A percentile compares a stretch with the other conserved stretches of the same genome.
These are phyloP conservation scores for Tetrapisispora arboricola DNA, from an alignment of 805 yeast species.

Conservation along the genomic window DNA sequence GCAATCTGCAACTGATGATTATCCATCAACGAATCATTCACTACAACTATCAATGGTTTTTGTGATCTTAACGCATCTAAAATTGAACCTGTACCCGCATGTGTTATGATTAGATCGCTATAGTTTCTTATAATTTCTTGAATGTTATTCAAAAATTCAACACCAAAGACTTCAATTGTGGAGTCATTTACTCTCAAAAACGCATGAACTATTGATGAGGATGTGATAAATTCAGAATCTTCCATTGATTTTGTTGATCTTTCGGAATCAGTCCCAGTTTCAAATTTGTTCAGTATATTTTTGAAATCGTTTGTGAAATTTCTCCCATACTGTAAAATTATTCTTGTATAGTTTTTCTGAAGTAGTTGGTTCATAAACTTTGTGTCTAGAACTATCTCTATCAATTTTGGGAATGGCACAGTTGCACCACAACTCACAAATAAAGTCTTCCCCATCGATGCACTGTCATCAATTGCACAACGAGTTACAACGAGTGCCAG, in stretches of 20 bases:
- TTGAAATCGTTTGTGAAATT: conserved; percentile 21
- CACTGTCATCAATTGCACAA: no score
- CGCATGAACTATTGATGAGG: not conserved
- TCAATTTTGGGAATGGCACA: conserved; percentile 57
- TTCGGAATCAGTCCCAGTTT: not conserved
- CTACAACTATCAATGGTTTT: conserved; percentile 57
- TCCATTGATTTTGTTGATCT: not conserved
- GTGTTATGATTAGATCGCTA: conserved; percentile 64
- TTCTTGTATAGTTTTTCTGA: conserved; percentile 28
- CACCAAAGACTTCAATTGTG: conserved; percentile 6
- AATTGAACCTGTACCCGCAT: conserved; percentile 89
- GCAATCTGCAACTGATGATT: conserved; percentile 82
- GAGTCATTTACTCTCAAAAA: not conserved
- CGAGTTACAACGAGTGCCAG: no score
- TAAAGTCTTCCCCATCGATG: conserved; percentile 5
- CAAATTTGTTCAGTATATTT: conserved; percentile 2
- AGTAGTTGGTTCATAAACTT: conserved; percentile 31
- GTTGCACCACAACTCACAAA: conserved; percentile 89
- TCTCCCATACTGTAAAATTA: conserved; percentile 55
- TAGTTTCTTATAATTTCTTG: conserved; percentile 6
- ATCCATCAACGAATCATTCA: conserved; percentile 67
- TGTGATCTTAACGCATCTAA: conserved; percentile 55
- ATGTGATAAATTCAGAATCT: not conserved
- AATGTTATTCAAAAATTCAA: conserved; percentile 8
- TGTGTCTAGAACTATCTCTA: conserved; percentile 33